Base-by-base conservation (phyloP, 2,329 filamentous ascomycete genomes). In the Exserohilum rostratum region DNA sequence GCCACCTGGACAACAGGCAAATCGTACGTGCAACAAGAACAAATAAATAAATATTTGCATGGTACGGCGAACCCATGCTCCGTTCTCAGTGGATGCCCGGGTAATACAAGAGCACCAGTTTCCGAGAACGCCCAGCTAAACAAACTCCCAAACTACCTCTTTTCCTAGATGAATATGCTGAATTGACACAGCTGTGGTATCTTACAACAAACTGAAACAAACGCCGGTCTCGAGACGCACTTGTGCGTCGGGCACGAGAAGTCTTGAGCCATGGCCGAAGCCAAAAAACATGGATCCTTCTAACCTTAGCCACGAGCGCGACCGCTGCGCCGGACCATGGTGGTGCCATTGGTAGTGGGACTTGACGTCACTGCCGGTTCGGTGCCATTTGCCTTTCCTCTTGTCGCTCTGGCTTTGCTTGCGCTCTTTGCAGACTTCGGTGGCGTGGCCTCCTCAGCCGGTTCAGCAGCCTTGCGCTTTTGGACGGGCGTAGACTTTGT, bases 291-390 rank as follows among this genome's bases (percentile, higher is more conserved):
- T n/a, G 11, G 10, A 33, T 13, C 13, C 15, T 27, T 48, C 12
- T 22, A 15, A 17, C 12, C 34, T 64, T 43, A 65, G 30, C 50
- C 46, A 15, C 61, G 57, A 31, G 56, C 58, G 10, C 66, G 63
- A 11, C 52, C 58, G 51, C 66, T 69, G 30, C 66, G 63, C 45
- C 66, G 61, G 17, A 62, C 56, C 12, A 55, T 40, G 2, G 50
- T 49, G 10, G 57, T 51, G 22, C 58, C 61, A 35, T 66, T 67
- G 5, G 51, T 49, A 18, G 42, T 53, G 7, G 61, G 58, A 35
- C 57, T 66, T 15, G 66, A 57, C 22, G 55, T 46, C 7, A 56
- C 47, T 17, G 46, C 33, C 15, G 29, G 44, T 27, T 50, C 35
- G n/a, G 57, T 52, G 31, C 47, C 58, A n/a, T 64, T 62, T 2